Evolutionary conservation across 1,284 basidiomycete species (phyloP).

Genomic region (Puccinia polysora): DNA sequence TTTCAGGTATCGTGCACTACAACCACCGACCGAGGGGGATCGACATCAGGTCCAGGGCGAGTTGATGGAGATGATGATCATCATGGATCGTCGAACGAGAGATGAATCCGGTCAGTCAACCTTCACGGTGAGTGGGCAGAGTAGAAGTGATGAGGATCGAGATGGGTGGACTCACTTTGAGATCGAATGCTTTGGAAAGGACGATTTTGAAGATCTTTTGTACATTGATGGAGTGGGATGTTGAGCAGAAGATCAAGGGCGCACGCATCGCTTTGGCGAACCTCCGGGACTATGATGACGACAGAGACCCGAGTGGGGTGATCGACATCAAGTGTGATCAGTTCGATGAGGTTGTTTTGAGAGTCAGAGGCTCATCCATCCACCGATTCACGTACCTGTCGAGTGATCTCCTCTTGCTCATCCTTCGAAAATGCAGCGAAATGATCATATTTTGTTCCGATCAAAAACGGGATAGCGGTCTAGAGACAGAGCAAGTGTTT

Average conservation of each 20-base stretch:
- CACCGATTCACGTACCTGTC: constrained; percentile 62
- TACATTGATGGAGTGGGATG: constrained; percentile 94
- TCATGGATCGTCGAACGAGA: background rate
- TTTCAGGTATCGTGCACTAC: constrained; percentile 76
- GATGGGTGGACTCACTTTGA: constrained; percentile 50
- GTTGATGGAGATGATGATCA: too few relatives aligned
- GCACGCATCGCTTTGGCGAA: constrained; percentile 98
- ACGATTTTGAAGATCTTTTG: constrained; percentile 98
- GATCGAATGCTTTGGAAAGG: constrained; percentile 59
- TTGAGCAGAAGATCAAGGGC: constrained; percentile 95
- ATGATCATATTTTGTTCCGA: constrained; percentile 96
- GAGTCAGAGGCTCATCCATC: background rate
- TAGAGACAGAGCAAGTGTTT: constrained; percentile 13
- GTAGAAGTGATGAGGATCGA: background rate
- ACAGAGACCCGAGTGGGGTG: constrained; percentile 47
- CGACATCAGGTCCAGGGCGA: background rate
- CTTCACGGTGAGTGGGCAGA: background rate
- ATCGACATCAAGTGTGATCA: constrained; percentile 31
- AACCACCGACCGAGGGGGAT: background rate
- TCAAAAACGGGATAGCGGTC: constrained; percentile 55
- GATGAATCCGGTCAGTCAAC: background rate
- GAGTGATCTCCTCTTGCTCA: constrained; percentile 97
- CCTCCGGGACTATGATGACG: constrained; percentile 73
- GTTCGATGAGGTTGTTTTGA: constrained; percentile 38
- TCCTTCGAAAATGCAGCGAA: constrained; percentile 92